phyloP scores from a whole-genome alignment of 306 rosid species.

The Abrus precatorius region DNA sequence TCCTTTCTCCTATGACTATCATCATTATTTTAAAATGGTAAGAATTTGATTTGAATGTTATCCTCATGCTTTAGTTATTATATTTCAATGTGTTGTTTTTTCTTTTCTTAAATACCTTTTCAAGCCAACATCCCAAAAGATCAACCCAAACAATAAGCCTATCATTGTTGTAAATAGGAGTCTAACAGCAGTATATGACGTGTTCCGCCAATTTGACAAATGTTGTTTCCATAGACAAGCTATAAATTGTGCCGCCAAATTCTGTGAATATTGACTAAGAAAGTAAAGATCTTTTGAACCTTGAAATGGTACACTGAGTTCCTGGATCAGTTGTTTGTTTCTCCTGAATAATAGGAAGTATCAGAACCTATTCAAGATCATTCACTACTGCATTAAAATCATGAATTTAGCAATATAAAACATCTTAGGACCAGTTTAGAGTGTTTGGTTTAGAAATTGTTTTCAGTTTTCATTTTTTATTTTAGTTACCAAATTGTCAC shows the following conservation, averaged over 20 bases:
- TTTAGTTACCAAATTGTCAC: not conserved
- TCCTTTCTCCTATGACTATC: constrained; percentile 46
- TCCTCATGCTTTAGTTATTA: not conserved
- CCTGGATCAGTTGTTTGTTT: constrained; percentile 39
- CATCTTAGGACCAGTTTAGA: not conserved
- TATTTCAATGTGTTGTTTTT: not conserved
- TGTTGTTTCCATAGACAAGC: constrained; percentile 60
- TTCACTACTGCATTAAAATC: not conserved
- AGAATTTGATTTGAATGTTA: not conserved
- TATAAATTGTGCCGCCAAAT: constrained; percentile 40
- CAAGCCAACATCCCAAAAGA: constrained; percentile 51
- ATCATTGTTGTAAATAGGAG: constrained; percentile 51
- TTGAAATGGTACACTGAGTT: constrained; percentile 34
- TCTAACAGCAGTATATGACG: constrained; percentile 54
- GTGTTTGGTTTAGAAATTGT: not conserved
- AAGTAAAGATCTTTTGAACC: constrained; percentile 39
- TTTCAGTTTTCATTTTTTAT: not conserved
- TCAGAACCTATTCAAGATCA: constrained; percentile 7
- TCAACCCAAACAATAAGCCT: constrained; percentile 47
- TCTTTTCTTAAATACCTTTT: constrained; percentile 41
- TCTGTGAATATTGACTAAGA: constrained; percentile 41
- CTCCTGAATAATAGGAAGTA: constrained; percentile 42
- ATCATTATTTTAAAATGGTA: not conserved
- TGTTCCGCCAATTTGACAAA: constrained; percentile 59
- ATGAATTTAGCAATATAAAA: not conserved